Percentiles rank a stretch among this genome's conserved stretches.
These are phyloP conservation scores for Barnettozyma californica DNA, from an alignment of 805 yeast genomes.

Conservation along the genomic window DNA sequence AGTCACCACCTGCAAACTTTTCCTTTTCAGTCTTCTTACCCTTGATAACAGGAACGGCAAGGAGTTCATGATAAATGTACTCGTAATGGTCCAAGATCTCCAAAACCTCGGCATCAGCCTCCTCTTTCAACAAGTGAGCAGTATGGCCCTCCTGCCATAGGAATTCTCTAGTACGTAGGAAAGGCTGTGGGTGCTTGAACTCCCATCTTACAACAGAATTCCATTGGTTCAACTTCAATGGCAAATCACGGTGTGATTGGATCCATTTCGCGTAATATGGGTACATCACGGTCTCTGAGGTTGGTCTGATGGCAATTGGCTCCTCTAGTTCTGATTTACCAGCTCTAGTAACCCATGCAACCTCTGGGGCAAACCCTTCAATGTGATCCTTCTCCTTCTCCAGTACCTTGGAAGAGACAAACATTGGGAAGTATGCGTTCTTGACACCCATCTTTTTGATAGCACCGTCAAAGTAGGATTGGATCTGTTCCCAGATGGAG, in stretches of 20 bases:
- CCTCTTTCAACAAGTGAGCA: conserved; percentile 81
- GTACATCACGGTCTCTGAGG: conserved; percentile 99
- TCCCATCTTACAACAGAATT: conserved; percentile 99
- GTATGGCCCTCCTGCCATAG: conserved; percentile 99
- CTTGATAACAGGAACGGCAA: conserved; percentile 95
- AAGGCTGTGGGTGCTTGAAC: conserved; percentile 99
- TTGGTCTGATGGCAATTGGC: conserved; percentile 98
- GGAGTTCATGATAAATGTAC: conserved; percentile 78
- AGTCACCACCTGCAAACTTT: conserved; percentile 96
- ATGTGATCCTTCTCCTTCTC: conserved; percentile 98
- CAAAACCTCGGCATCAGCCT: conserved; percentile 77
- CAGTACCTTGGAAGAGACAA: conserved; percentile 85
- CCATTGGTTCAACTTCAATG: conserved; percentile 97
- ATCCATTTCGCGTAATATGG: conserved; percentile 99
- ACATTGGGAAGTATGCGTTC: conserved; percentile 98
- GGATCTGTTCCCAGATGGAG: conserved; percentile 91
- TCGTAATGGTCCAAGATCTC: conserved; percentile 85
- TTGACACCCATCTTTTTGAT: conserved; percentile 89
- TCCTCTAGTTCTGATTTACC: conserved; percentile 93
- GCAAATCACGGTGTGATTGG: conserved; percentile 96
- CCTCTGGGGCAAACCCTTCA: conserved; percentile 99
- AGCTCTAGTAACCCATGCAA: conserved; percentile 98
- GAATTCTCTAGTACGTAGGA: conserved; percentile 96
- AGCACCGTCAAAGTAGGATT: conserved; percentile 71
- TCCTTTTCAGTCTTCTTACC: conserved; percentile 97